Base-by-base conservation (phyloP, 345 rosid species). In the Eutrema japonicum region DNA sequence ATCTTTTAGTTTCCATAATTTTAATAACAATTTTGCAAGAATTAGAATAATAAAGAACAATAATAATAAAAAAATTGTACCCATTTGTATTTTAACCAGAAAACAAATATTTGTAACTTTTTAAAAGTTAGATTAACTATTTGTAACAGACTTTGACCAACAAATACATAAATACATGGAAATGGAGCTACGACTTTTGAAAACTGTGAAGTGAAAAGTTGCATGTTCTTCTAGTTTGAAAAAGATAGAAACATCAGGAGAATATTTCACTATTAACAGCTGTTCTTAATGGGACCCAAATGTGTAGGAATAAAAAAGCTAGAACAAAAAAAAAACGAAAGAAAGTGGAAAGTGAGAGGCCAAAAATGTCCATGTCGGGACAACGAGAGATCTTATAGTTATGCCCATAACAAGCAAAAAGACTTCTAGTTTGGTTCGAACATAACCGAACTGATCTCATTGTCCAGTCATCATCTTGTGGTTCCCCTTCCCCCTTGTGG, bases 381-480 rank as follows among this genome's bases (percentile, higher is more conserved):
- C 37, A 74, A 66, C 30, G 11, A 57, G 61, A 56, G 22, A 42
- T 58, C 61, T 29, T 56, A 22, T 64, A 65, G 77, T 73, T 54
- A 46, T 55, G 27, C 45, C 16, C 37, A 35, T 41, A 33, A 59
- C 62, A 10, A 56, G 58, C 18, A 64, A 73, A 65, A 38, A 13
- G 56, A 63, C 50, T 64, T 59, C 64, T 65, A 35, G 73, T 67
- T 67, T 22, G 40, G 73, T 74, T 74, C 67, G 0, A 74, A 58
- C 68, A 59, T 50, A 74, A 74, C 73, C 26, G 26, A 14, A 59
- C 14, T 33, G n/a, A 42, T 59, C 56, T 48, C 60, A 66, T 41
- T 57, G 60, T 74, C 36, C 29, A 32, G 49, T 66, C 37, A 54
- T 30, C 72, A 73, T 29, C 51, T 57, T 35, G 41, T 66, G 43